A percentile compares a stretch with the other conserved stretches of the same genome.
Conservation (phyloP, 345 rosid genomes). For the Pistacia integerrima region DNA sequence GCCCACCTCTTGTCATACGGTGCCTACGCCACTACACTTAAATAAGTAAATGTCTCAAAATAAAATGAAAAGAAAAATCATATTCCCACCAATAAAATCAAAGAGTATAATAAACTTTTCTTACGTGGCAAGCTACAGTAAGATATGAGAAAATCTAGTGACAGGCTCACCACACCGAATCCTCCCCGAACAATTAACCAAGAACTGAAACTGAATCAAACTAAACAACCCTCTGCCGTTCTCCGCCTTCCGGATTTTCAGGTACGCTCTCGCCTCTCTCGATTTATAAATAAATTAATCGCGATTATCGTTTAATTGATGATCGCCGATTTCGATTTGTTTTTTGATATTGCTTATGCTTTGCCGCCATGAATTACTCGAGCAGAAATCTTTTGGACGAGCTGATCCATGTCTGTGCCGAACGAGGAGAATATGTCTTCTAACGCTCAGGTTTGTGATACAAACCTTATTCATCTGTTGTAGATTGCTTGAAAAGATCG, state of each 20-base stretch:
- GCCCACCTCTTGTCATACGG: too few relatives aligned
- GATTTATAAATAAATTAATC: not conserved
- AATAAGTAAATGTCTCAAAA: too few relatives aligned
- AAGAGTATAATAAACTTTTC: too few relatives aligned
- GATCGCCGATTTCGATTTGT: not conserved
- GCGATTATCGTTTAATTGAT: not conserved
- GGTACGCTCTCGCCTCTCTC: not conserved
- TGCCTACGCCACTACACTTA: too few relatives aligned
- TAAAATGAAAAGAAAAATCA: not conserved
- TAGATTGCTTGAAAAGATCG: not conserved
- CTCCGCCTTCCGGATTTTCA: not conserved
- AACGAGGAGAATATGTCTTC: constrained; percentile 51
- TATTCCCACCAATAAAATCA: too few relatives aligned
- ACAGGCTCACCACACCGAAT: not conserved
- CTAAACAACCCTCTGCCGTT: not conserved
- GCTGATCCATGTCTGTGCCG: constrained; percentile 48
- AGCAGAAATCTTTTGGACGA: not conserved
- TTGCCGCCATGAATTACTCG: not conserved
- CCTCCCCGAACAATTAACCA: not conserved
- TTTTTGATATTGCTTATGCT: not conserved
- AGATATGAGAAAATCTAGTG: too few relatives aligned
- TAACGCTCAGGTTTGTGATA: constrained; percentile 43
- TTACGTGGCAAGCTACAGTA: not conserved
- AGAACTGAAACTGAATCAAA: not conserved
- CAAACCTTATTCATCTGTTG: constrained; percentile 1